A percentile compares a stretch with the other conserved stretches of the same genome.
phyloP scores from a whole-genome alignment of 1,284 basidiomycete species.

The Trametes polyzona region DNA sequence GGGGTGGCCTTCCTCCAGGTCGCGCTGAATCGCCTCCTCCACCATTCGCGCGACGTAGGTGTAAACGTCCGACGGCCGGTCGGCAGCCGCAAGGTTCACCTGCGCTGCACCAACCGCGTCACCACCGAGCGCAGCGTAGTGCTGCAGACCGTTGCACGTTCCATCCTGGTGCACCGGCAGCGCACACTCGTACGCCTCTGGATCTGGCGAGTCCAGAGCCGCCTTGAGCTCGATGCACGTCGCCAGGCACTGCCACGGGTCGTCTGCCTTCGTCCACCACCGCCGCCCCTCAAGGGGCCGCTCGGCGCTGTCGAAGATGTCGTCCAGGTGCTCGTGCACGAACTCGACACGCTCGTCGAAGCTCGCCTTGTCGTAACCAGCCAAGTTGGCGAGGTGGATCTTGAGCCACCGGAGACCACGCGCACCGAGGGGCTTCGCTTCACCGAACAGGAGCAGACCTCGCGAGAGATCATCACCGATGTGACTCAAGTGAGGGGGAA shows the following conservation, averaged over 20 bases:
- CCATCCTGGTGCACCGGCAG: constrained; percentile 98
- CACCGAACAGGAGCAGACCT: constrained; percentile 87
- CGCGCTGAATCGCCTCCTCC: constrained; percentile 57
- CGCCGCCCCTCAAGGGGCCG: constrained; percentile 79
- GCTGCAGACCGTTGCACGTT: constrained; percentile 98
- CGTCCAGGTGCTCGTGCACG: constrained; percentile 72
- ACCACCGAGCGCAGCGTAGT: constrained; percentile 97
- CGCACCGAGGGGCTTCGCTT: constrained; percentile 79
- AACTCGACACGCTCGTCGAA: constrained; percentile 91
- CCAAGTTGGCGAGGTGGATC: constrained; percentile 93
- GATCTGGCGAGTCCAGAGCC: constrained; percentile 79
- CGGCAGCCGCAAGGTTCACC: constrained; percentile 89
- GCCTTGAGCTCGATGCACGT: constrained; percentile 86
- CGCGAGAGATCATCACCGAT: constrained; percentile 95
- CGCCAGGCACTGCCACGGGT: constrained; percentile 97
- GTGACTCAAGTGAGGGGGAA: constrained; percentile 95
- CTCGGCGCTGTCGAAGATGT: constrained; percentile 85
- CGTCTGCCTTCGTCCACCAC: constrained; percentile 95
- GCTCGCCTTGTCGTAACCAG: constrained; percentile 93
- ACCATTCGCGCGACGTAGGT: constrained; percentile 90
- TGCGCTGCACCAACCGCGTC: constrained; percentile 89
- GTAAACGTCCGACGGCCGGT: constrained; percentile 95
- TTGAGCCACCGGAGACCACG: constrained; percentile 85
- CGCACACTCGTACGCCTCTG: constrained; percentile 70
- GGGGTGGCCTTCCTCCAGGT: constrained; percentile 52